phyloP scores from a whole-genome alignment of 2,329 filamentous ascomycete species.

The Tolypocladium guangdongense region DNA sequence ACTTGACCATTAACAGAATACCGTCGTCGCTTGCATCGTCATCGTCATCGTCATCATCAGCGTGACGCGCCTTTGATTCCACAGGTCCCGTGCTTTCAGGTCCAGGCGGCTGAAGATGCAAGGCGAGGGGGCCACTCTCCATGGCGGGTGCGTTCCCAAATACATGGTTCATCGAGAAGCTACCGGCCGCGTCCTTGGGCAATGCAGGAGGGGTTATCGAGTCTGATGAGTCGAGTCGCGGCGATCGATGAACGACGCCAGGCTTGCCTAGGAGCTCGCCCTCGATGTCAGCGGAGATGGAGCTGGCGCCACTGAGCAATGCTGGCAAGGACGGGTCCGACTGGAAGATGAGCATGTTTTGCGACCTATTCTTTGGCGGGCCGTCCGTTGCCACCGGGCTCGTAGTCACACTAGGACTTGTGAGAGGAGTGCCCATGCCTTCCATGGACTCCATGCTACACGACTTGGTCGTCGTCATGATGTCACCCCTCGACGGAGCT shows the following conservation, averaged over 20 bases:
- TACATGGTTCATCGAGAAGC: conserved; percentile 35
- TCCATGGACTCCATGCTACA: conserved; percentile 42
- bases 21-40: conserved; percentile 44
- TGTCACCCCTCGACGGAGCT: conserved; percentile 27
- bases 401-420: conserved; percentile 41
- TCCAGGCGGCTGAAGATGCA: conserved; percentile 14
- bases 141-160: conserved; percentile 21
- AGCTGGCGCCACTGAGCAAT: conserved; percentile 52
- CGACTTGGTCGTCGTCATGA: conserved; percentile 34
- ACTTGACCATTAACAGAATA: conserved; percentile 41
- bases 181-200: conserved; percentile 32
- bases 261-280: conserved; percentile 45
- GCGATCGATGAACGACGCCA: conserved; percentile 30
- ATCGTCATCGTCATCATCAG: conserved; percentile 32
- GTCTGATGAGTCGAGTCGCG: conserved; percentile 40
- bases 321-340: conserved; percentile 55
- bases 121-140: conserved; percentile 18
- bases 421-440: conserved; percentile 37
- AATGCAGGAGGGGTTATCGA: conserved; percentile 43
- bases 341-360: conserved; percentile 42
- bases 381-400: conserved; percentile 35
- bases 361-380: conserved; percentile 29
- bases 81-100: conserved; percentile 1
- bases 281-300: conserved; percentile 51
- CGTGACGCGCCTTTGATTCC: conserved; percentile 3